Evolutionary conservation across 129 eudicot genomes (phyloP).

Genomic region (Chrysanthemum seticuspe): DNA sequence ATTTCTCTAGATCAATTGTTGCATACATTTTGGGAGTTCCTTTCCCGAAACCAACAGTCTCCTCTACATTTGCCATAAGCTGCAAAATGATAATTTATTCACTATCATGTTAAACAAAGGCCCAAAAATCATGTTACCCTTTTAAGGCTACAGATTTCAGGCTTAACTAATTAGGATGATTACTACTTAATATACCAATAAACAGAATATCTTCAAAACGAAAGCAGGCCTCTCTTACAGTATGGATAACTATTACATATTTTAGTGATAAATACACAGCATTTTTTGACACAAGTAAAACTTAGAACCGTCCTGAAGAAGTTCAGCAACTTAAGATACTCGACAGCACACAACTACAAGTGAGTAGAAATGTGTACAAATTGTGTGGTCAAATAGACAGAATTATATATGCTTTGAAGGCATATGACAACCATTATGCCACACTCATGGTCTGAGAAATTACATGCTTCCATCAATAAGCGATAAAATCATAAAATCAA

Average conservation of each 20-base stretch:
- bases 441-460: no score
- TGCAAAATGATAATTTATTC: conserved; percentile 29
- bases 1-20: conserved; percentile 67
- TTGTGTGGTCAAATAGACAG: no score
- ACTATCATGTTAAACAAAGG: background rate
- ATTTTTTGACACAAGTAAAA: background rate
- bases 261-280: background rate
- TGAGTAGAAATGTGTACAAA: no score
- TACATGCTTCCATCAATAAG: no score
- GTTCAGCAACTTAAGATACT: no score
- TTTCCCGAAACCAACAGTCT: conserved; percentile 68
- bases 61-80: conserved; percentile 58
- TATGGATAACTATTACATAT: background rate
- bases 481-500: no score
- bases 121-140: background rate
- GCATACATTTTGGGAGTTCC: conserved; percentile 83
- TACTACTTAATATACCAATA: background rate
- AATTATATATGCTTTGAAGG: no score
- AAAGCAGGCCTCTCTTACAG: background rate
- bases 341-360: no score
- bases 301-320: background rate
- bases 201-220: conserved; percentile 2
- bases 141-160: background rate
- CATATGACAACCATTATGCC: no score
- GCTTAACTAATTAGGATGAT: background rate